Evolutionary conservation across 768 basidiomycete genomes (phyloP), one percentile per base, ranked within the genome.

Genomic region (Trametes cingulata): DNA sequence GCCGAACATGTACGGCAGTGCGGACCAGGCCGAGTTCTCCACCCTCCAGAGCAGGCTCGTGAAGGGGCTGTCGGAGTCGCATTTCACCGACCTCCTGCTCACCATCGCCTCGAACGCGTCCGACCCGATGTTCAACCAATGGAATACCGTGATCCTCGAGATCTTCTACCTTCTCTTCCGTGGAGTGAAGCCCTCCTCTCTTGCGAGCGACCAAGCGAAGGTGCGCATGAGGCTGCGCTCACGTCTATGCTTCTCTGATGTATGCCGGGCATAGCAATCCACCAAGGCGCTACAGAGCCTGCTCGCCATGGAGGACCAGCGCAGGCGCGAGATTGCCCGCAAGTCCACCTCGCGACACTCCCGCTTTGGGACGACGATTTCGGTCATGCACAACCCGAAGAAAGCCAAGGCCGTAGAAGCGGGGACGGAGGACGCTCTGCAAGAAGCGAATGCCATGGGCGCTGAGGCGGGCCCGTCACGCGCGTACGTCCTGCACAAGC

Each of bases 361-460:
- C 24, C 86, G 95, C 48, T 99, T 99, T 73, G 97, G 97, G 1
- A 98, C 97, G 2, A 98, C 95, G 9, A 88, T 98, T 64, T 77
- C 89, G 20, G 88, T 99, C 53, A 84, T 80, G 62, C 77, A 90
- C 42, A 89, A 87, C 59, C 72, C 85, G 14, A 82, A 80, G 63
- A 85, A 82, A 72, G 56, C 41, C 13, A 64, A 63, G 39, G 9
- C 48, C 2, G 22, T 59, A 9, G 67, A 71, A 53, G 64, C 62
- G 67, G 70, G 55, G 64, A 62, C 56, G 66, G n/a, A 68, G 51
- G 68, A 60, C 42, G 51, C 68, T 40, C 17, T 37, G 6, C 33
- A 59, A 29, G 45, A 68, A 29, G 49, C 67, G 52, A 66, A 68
- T 53, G 49, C 43, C 52, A 63, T n/a, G n/a, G n/a, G 40, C 45